Base-by-base conservation (phyloP, 1,284 basidiomycete genomes). In the Ceraceosorus guamensis region DNA sequence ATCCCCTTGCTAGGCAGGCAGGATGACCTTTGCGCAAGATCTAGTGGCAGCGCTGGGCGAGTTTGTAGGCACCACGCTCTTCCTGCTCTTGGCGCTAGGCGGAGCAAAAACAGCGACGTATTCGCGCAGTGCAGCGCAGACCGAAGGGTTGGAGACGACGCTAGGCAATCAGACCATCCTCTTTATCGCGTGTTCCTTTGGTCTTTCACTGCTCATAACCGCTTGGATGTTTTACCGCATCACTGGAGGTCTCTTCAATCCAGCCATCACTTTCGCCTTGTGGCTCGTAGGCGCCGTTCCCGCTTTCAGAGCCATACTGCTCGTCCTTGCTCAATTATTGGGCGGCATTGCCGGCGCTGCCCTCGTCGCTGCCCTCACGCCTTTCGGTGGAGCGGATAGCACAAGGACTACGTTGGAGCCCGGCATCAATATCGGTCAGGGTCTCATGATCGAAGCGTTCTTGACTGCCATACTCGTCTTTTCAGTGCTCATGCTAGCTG, bases 201-300 rank as follows among this genome's bases (percentile, higher is more conserved):
- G 67, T 6, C 53, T 69, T n/a, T 63, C 60, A 16, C 61, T 68
- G 33, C 43, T 63, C n/a, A 62, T 67, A 10, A 54, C 53, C 5
- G 65, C 65, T 7, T 87, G 85, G 83, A 76, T 87, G 35, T 88
- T 88, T 77, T 88, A 83, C 75, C 80, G 87, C 34, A 81, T 85
- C 48, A 86, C 85, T 0, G 86, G 85, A 6, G 83, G 82, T 7
- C 59, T 69, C 16, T 70, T 74, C 60, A 80, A 80, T 70, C 79
- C 79, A 6, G 79, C 79, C 16, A 73, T 76, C 34, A 79, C 79
- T 3, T 71, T 80, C 13, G 50, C 44, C 7, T 46, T 81, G 46
- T 76, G 73, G 41, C 69, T 80, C 16, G 78, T 79, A 33, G 76
- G 79, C 14, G 78, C 75, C 6, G 64, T 80, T 34, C 71, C 76